These are phyloP conservation scores for Crithidia brevicula DNA, from an alignment of 208 protist genomes.

Conservation along the genomic window DNA sequence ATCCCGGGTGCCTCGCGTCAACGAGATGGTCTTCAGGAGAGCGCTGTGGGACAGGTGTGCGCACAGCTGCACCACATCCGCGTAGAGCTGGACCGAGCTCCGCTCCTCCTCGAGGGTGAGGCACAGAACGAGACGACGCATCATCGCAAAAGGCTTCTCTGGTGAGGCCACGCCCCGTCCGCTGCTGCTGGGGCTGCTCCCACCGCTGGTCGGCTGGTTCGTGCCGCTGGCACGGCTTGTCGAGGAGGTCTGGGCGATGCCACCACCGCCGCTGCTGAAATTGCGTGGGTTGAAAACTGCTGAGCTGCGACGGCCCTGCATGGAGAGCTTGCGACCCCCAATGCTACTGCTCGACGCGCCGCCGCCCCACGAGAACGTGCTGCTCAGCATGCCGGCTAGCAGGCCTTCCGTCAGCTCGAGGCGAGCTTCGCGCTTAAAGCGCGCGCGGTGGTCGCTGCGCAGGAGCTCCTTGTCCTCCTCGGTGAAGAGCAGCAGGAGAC, in stretches of 20 bases:
- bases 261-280: neutral
- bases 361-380: slow-evolving; percentile 23
- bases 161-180: slow-evolving; percentile 1
- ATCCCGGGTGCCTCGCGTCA: slow-evolving; percentile 53
- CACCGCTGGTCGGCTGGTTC: neutral
- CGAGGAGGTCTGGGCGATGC: slow-evolving; percentile 6
- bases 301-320: slow-evolving; percentile 25
- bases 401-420: slow-evolving; percentile 40
- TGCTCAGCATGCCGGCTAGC: slow-evolving; percentile 28
- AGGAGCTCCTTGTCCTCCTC: slow-evolving; percentile 43
- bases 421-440: slow-evolving; percentile 40
- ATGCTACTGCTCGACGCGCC: slow-evolving; percentile 19
- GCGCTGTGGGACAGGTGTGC: slow-evolving; percentile 38
- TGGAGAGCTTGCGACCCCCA: slow-evolving; percentile 17
- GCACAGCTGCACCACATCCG: slow-evolving; percentile 47
- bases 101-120: slow-evolving; percentile 57
- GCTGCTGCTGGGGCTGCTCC: neutral
- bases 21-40: slow-evolving; percentile 35
- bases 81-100: slow-evolving; percentile 47
- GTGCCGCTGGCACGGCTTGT: neutral
- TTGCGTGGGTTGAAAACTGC: slow-evolving; percentile 7
- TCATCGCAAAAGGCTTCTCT: slow-evolving; percentile 32
- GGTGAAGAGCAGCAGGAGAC: slow-evolving; percentile 34
- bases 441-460: slow-evolving; percentile 31
- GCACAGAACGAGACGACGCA: slow-evolving; percentile 55